Conservation (phyloP, 179 eudicot genomes). For the Spergularia azorica region DNA sequence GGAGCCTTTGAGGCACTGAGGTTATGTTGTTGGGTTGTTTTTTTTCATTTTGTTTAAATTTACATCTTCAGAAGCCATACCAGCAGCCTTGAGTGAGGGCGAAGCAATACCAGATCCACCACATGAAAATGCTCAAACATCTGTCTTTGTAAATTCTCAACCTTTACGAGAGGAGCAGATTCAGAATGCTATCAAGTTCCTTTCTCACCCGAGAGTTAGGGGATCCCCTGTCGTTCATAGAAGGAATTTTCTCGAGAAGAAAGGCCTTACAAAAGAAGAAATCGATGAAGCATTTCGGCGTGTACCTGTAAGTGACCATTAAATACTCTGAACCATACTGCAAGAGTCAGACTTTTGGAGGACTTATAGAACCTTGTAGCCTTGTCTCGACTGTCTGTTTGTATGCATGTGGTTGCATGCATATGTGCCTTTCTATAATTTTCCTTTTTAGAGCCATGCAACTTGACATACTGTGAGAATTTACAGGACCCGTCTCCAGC, state of each 20-base stretch:
- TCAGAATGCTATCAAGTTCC: conserved; percentile 85
- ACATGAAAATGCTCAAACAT: conserved; percentile 45
- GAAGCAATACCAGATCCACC: conserved; percentile 43
- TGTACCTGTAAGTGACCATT: conserved; percentile 73
- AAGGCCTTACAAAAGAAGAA: conserved; percentile 98
- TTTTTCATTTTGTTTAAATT: conserved; percentile 3
- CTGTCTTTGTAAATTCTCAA: conserved; percentile 79
- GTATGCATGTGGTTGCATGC: background rate
- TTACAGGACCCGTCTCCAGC: conserved; percentile 72
- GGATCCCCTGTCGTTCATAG: conserved; percentile 89
- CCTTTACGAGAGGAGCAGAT: conserved; percentile 94
- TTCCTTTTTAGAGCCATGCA: conserved; percentile 1
- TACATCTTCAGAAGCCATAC: conserved; percentile 40
- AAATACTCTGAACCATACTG: background rate
- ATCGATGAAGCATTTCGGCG: conserved; percentile 98
- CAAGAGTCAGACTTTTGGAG: background rate
- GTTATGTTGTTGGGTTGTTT: background rate
- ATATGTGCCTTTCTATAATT: background rate
- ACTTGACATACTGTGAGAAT: conserved; percentile 26
- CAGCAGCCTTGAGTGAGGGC: conserved; percentile 33
- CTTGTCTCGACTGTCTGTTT: background rate
- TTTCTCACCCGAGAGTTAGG: conserved; percentile 90
- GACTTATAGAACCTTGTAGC: background rate
- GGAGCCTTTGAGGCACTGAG: too few species aligned
- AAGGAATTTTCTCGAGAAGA: conserved; percentile 92